Percentiles rank a stretch among this genome's conserved stretches.
phyloP scores from a whole-genome alignment of 768 basidiomycete genomes.

The Omphalotus guepiniiformis region DNA sequence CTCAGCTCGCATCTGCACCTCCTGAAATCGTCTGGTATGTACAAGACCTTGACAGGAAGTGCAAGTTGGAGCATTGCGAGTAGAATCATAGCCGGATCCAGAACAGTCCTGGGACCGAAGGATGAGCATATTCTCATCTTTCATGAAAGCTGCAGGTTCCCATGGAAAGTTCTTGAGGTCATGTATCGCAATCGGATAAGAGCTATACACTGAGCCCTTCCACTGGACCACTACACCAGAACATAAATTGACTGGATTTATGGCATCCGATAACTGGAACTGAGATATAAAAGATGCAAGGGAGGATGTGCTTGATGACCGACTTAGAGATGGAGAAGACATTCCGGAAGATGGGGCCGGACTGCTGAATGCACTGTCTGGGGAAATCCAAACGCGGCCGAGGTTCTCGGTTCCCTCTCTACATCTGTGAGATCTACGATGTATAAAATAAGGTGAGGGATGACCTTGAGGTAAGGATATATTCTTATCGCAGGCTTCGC shows the following conservation, averaged over 20 bases:
- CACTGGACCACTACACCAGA: background rate
- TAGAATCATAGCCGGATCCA: background rate
- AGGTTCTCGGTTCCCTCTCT: no score
- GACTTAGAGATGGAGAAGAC: background rate
- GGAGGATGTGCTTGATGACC: background rate
- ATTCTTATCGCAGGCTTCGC: no score
- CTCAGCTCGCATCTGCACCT: background rate
- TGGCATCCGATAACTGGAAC: conserved; percentile 41
- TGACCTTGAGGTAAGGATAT: no score
- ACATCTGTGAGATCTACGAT: no score
- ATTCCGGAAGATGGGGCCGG: no score
- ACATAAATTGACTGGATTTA: no score
- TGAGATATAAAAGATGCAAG: background rate
- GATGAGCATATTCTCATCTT: background rate
- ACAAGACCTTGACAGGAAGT: background rate
- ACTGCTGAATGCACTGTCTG: no score
- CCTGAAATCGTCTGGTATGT: background rate
- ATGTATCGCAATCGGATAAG: background rate
- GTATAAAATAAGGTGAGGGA: no score
- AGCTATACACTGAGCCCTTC: background rate
- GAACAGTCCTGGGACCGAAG: background rate
- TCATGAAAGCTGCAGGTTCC: background rate
- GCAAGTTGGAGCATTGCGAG: background rate
- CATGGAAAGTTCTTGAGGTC: background rate
- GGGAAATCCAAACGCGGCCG: no score